phyloP scores from a whole-genome alignment of 1,284 basidiomycete species.

The Rhodotorula sp. region DNA sequence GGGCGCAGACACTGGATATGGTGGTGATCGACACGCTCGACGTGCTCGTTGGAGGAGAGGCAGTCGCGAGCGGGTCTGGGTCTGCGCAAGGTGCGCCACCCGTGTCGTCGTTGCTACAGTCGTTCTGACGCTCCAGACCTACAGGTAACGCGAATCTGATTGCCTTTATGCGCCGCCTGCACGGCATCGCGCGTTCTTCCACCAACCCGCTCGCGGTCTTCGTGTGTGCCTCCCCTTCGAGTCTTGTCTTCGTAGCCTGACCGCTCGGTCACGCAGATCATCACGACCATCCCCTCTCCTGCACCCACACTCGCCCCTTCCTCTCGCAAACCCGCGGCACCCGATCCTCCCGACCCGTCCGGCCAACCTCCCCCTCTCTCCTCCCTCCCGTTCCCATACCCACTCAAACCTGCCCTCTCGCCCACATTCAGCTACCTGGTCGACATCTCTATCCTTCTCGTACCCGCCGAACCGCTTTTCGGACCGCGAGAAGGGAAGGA shows the following conservation, averaged over 20 bases:
- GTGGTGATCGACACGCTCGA: conserved; percentile 21
- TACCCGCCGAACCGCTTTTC: conserved; percentile 5
- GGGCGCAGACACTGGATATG: neutral
- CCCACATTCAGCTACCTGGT: conserved; percentile 7
- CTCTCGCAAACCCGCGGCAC: no score
- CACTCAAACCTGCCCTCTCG: conserved; percentile 2
- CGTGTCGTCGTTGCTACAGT: no score
- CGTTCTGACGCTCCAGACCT: neutral
- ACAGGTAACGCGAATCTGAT: conserved; percentile 2
- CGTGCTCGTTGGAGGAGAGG: conserved; percentile 10
- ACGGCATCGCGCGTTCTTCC: neutral
- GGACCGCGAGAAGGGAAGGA: conserved; percentile 4
- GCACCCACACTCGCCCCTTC: neutral
- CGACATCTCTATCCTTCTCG: conserved; percentile 7
- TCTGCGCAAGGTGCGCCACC: conserved; percentile 8
- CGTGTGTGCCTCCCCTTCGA: neutral
- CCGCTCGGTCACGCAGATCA: neutral
- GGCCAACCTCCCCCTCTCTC: conserved; percentile 10
- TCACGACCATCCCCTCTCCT: conserved; percentile 1
- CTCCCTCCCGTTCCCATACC: neutral
- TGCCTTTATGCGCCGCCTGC: conserved; percentile 16
- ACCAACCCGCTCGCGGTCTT: neutral
- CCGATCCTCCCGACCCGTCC: neutral
- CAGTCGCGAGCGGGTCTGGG: neutral
- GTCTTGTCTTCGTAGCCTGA: neutral